Evolutionary conservation across 306 rosid species (phyloP), one percentile per base, ranked within the genome.

Genomic region (Vicia villosa): DNA sequence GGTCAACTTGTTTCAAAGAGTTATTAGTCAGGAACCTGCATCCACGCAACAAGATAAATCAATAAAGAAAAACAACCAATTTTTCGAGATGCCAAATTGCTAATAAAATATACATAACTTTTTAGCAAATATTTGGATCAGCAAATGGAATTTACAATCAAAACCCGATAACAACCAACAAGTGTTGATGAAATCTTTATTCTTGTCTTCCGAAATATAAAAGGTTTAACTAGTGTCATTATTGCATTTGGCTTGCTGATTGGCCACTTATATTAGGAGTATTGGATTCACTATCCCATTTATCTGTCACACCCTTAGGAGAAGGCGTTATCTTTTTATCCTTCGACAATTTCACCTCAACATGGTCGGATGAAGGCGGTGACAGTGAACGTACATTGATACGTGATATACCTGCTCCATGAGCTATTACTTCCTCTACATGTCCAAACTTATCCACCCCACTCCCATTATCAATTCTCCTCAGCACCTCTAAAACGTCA

Each of bases 11-110:
- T 60, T 28, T 87, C 57, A 89, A 73, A 47, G 82, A 86, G 70
- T 92, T 87, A 76, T 78, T 73, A 11, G 86, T 87, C 68, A 92
- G 51, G 83, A 84, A 87, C 90, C 92, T 87, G 69, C 84, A 78
- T 6, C 47, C 62, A 45, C 14, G 51, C 21, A 58, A 22, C 37
- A 60, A 24, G 43, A 12, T 36, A 63, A 64, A 52, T 30, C 14
- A 72, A 68, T 47, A 60, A 63, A 20, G 4, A 60, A 45, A 15
- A 12, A 15, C 4, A 0, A 4, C 68, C 5, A 3, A 51, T 24
- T n/a, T 67, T 42, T 42, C 42, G 24, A 20, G 34, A 62, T 34
- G 14, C 34, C 30, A 76, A 42, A 63, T 68, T 72, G 40, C 11
- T 8, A 41, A 34, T 30, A 43, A 14, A 26, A 5, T 10, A 43